Evolutionary conservation across 2,329 filamentous ascomycete genomes (phyloP).

Genomic region (Periconia macrospinosa): DNA sequence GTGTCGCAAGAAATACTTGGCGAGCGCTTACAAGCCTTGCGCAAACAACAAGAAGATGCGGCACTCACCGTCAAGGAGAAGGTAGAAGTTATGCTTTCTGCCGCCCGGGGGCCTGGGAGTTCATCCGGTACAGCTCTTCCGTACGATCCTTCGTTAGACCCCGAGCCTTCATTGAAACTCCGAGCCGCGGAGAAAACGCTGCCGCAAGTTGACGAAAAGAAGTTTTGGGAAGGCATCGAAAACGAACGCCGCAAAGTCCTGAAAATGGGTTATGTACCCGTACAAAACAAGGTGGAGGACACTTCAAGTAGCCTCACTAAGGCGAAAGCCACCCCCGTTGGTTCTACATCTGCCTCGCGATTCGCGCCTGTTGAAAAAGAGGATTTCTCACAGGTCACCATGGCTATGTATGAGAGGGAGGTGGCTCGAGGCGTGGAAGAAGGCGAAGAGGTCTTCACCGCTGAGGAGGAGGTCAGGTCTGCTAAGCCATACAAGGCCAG

Average conservation of each 20-base stretch:
- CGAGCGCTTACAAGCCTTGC: conserved; percentile 67
- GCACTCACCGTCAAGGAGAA: conserved; percentile 60
- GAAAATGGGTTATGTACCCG: conserved; percentile 70
- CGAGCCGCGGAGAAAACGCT: conserved; percentile 64
- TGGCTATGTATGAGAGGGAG: conserved; percentile 88
- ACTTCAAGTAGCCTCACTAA: conserved; percentile 25
- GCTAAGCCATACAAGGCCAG: conserved; percentile 77
- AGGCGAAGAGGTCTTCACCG: conserved; percentile 93
- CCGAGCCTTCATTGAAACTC: conserved; percentile 67
- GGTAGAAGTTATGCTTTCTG: conserved; percentile 51
- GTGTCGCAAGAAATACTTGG: conserved; percentile 77
- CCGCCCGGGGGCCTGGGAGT: conserved; percentile 2
- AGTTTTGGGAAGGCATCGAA: conserved; percentile 60
- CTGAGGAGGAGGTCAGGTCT: conserved; percentile 76
- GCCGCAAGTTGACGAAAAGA: conserved; percentile 60
- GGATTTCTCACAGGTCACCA: conserved; percentile 84
- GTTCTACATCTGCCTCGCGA: conserved; percentile 62
- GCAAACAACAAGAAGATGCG: conserved; percentile 68
- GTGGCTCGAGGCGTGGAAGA: conserved; percentile 88
- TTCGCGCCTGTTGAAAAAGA: conserved; percentile 72
- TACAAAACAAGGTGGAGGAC: conserved; percentile 49
- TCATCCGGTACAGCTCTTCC: conserved; percentile 6
- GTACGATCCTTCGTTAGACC: conserved; percentile 57
- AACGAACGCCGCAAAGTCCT: conserved; percentile 63
- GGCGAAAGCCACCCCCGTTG: conserved; percentile 43